Percentiles rank a stretch among this genome's conserved stretches.
phyloP scores from a whole-genome alignment of 306 rosid species.

The Mimosa bimucronata region DNA sequence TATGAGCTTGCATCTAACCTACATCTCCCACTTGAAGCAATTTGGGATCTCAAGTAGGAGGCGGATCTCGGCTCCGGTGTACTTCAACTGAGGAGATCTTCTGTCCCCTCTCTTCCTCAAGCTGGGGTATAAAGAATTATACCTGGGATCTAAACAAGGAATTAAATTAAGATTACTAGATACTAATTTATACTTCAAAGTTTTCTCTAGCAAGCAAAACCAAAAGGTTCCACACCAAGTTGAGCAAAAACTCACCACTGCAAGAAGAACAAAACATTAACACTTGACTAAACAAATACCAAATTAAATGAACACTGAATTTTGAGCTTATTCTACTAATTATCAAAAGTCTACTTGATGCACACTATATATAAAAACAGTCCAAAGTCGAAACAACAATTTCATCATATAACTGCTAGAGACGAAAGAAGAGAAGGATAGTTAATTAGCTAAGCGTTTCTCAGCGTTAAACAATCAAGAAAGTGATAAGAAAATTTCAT shows the following conservation, averaged over 20 bases:
- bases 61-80: not conserved
- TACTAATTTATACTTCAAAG: not conserved
- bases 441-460: not conserved
- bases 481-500: not conserved
- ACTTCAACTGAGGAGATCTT: not conserved
- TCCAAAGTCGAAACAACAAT: not conserved
- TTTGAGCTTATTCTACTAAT: not conserved
- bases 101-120: not conserved
- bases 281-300: not conserved
- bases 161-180: not conserved
- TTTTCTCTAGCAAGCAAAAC: not conserved
- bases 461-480: not conserved
- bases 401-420: not conserved
- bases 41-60: not conserved
- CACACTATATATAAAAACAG: constrained; percentile 3
- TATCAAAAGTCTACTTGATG: constrained; percentile 2
- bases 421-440: not conserved
- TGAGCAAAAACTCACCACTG: not conserved
- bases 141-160: not conserved
- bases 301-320: not conserved
- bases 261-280: not conserved
- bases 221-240: not conserved
- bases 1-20: not conserved
- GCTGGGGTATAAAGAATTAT: not conserved
- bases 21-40: constrained; percentile 2